Percentiles rank a stretch among this genome's conserved stretches.
Evolutionary conservation across 2,329 filamentous ascomycete species (phyloP).

Genomic region (Paraphaeosphaeria sporulosa): DNA sequence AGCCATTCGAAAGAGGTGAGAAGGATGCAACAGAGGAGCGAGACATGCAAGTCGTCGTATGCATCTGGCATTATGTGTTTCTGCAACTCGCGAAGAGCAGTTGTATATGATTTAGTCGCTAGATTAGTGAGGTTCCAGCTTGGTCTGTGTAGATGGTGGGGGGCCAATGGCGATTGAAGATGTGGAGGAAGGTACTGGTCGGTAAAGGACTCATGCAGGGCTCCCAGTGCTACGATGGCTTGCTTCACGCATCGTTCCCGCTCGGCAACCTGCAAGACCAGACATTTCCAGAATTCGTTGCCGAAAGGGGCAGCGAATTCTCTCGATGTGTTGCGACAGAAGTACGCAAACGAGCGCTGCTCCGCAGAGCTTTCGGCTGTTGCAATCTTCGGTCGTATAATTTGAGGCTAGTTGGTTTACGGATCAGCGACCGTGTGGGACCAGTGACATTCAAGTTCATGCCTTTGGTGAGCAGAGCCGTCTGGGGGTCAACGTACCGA

Average conservation of each 20-base stretch:
- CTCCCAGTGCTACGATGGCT: constrained; percentile 13
- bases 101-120: constrained; percentile 7
- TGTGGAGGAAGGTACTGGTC: not conserved
- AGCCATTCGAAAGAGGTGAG: constrained; percentile 19
- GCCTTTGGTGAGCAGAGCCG: not conserved
- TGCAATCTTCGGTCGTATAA: constrained; percentile 1
- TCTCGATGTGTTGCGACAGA: not conserved
- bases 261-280: constrained; percentile 9
- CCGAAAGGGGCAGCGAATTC: constrained; percentile 14
- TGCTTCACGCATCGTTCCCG: constrained; percentile 11
- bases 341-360: constrained; percentile 14
- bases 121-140: not conserved
- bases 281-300: constrained; percentile 11
- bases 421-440: not conserved
- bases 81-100: constrained; percentile 10
- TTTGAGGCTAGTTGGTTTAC: not conserved
- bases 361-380: not conserved
- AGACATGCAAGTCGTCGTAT: constrained; percentile 10
- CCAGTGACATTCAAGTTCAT: not conserved
- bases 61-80: not conserved
- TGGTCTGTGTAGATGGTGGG: not conserved
- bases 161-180: not conserved
- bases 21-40: constrained; percentile 15
- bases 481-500: not conserved
- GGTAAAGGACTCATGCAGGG: constrained; percentile 12